Conservation (phyloP, 2,329 filamentous ascomycete genomes). For the Thermothelomyces thermophilus region DNA sequence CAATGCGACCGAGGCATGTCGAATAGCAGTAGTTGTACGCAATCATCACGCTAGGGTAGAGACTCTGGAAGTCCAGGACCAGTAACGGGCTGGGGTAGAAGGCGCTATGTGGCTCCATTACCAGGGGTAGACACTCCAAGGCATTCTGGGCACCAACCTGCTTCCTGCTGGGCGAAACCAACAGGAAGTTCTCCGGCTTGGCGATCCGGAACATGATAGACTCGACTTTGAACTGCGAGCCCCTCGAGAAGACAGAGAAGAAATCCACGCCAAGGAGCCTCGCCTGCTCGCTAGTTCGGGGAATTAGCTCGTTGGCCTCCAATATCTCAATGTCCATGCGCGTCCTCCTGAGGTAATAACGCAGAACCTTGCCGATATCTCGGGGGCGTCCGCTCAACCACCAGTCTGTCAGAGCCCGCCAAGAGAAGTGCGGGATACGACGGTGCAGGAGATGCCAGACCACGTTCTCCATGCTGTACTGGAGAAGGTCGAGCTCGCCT, state of each 20-base stretch:
- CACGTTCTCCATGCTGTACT: conserved; percentile 96
- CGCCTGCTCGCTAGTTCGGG: conserved; percentile 89
- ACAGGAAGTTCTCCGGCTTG: conserved; percentile 88
- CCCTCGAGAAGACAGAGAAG: conserved; percentile 89
- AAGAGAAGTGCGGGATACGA: conserved; percentile 81
- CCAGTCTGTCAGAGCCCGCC: conserved; percentile 74
- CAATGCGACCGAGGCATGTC: conserved; percentile 82
- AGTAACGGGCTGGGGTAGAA: conserved; percentile 88
- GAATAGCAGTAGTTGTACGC: conserved; percentile 99
- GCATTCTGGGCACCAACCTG: conserved; percentile 94
- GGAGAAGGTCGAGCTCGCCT: conserved; percentile 80
- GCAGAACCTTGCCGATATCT: conserved; percentile 66
- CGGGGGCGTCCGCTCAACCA: conserved; percentile 62
- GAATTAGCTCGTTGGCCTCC: conserved; percentile 80
- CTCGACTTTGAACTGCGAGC: conserved; percentile 97
- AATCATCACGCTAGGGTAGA: conserved; percentile 98
- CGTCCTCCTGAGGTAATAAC: conserved; percentile 70
- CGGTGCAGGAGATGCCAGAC: conserved; percentile 84
- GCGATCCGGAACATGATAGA: conserved; percentile 98
- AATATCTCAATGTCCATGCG: conserved; percentile 85
- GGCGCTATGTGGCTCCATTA: conserved; percentile 94
- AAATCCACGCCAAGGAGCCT: conserved; percentile 91
- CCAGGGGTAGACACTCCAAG: conserved; percentile 84
- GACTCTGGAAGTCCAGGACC: conserved; percentile 90
- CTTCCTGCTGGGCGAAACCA: conserved; percentile 82